phyloP scores from a whole-genome alignment of 1,139 yeast genomes.

The Zhuliangozyma blackwelliae region DNA sequence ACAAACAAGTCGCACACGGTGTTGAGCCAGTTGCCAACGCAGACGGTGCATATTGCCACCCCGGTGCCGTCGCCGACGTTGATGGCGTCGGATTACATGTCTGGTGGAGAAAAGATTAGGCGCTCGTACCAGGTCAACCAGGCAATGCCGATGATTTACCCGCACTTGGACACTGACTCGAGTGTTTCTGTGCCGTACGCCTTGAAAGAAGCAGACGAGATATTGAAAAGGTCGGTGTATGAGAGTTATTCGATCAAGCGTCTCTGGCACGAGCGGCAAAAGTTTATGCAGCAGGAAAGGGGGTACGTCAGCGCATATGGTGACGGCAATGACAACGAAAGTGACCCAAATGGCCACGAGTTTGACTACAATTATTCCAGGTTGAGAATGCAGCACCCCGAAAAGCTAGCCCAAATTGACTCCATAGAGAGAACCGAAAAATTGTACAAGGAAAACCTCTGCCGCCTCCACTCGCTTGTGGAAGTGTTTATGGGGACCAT shows the following conservation, averaged over 20 bases:
- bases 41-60: slow-evolving; percentile 74
- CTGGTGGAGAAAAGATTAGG: slow-evolving; percentile 62
- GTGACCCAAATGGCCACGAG: slow-evolving; percentile 10
- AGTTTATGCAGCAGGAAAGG: slow-evolving; percentile 72
- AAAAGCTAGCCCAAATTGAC: slow-evolving; percentile 28
- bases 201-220: slow-evolving; percentile 65
- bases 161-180: slow-evolving; percentile 26
- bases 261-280: slow-evolving; percentile 65
- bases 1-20: slow-evolving; percentile 52
- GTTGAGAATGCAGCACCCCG: slow-evolving; percentile 23
- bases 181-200: slow-evolving; percentile 59
- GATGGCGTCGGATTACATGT: slow-evolving; percentile 53
- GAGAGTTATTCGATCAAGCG: slow-evolving; percentile 66
- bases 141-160: slow-evolving; percentile 75
- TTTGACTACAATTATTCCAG: slow-evolving; percentile 18
- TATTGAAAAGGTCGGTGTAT: slow-evolving; percentile 58
- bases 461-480: slow-evolving; percentile 57
- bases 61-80: slow-evolving; percentile 85
- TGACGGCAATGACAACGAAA: slow-evolving; percentile 7
- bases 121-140: slow-evolving; percentile 77
- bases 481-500: slow-evolving; percentile 62
- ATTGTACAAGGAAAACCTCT: slow-evolving; percentile 51
- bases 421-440: slow-evolving; percentile 56
- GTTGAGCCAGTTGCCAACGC: slow-evolving; percentile 55
- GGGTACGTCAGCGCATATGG: slow-evolving; percentile 47